These are phyloP conservation scores for Carex parvula DNA, from an alignment of 176 grass and related monocot species.

Conservation along the genomic window DNA sequence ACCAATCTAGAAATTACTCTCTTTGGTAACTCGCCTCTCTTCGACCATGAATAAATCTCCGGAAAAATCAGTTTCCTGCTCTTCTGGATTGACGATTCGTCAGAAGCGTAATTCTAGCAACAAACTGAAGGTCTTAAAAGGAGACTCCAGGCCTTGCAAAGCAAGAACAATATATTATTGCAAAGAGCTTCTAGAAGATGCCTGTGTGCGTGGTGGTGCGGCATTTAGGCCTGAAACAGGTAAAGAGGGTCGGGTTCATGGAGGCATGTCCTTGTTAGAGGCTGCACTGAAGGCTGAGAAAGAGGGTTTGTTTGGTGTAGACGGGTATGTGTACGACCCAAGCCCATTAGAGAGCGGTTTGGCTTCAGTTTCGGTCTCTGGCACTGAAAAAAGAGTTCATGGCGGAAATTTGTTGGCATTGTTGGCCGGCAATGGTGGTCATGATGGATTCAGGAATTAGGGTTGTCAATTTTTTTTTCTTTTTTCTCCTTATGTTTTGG, in stretches of 20 bases:
- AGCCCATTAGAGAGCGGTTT: slow-evolving; percentile 17
- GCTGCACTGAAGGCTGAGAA: slow-evolving; percentile 12
- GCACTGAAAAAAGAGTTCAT: slow-evolving; percentile 48
- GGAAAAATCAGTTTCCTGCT: slow-evolving; percentile 13
- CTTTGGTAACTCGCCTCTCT: slow-evolving; percentile 23
- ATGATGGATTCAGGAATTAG: slow-evolving; percentile 19
- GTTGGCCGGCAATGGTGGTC: slow-evolving; percentile 12
- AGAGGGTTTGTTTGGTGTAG: neutral
- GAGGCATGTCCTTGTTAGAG: slow-evolving; percentile 8
- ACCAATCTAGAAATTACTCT: slow-evolving; percentile 22
- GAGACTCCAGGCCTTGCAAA: slow-evolving; percentile 13
- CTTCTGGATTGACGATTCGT: slow-evolving; percentile 9
- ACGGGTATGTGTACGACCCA: neutral
- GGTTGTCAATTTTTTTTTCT: neutral
- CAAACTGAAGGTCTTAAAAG: slow-evolving; percentile 22
- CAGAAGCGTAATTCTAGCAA: slow-evolving; percentile 8
- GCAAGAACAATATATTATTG: slow-evolving; percentile 25
- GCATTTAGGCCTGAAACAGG: slow-evolving; percentile 18
- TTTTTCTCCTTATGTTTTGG: neutral
- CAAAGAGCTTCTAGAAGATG: slow-evolving; percentile 26
- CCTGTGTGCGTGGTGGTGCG: slow-evolving; percentile 7
- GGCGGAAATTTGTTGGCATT: slow-evolving; percentile 38
- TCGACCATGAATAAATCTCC: slow-evolving; percentile 24
- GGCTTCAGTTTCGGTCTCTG: slow-evolving; percentile 21
- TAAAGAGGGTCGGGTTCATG: slow-evolving; percentile 26